Evolutionary conservation across 805 yeast genomes (phyloP).

Genomic region (Starmerella floris): DNA sequence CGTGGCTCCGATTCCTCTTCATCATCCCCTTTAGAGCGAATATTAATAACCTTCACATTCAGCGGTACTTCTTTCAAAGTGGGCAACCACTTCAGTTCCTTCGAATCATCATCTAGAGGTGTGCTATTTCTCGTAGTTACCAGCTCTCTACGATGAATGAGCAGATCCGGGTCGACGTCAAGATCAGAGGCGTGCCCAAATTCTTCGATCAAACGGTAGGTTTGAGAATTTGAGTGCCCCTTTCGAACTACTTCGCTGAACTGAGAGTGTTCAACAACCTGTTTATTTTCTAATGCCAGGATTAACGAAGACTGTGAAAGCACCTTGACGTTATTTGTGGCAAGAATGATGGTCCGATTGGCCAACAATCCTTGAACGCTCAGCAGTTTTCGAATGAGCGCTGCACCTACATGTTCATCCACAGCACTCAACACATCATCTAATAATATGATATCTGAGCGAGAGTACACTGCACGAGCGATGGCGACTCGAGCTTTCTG

Average conservation of each 20-base stretch:
- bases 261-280: slow-evolving; percentile 23
- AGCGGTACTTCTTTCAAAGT: slow-evolving; percentile 1
- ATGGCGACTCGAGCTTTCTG: slow-evolving; percentile 68
- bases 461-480: slow-evolving; percentile 67
- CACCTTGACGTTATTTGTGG: slow-evolving; percentile 83
- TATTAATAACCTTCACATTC: slow-evolving; percentile 2
- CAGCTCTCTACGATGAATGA: slow-evolving; percentile 33
- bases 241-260: not conserved
- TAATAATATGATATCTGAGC: slow-evolving; percentile 48
- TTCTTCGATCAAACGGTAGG: slow-evolving; percentile 23
- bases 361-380: slow-evolving; percentile 66
- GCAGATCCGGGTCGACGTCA: slow-evolving; percentile 52
- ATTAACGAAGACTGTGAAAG: slow-evolving; percentile 59
- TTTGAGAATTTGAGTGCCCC: slow-evolving; percentile 7
- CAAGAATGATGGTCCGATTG: slow-evolving; percentile 59
- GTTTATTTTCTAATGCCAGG: slow-evolving; percentile 45
- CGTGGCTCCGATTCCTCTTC: slow-evolving; percentile 23
- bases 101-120: not conserved
- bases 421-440: slow-evolving; percentile 80
- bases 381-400: slow-evolving; percentile 58
- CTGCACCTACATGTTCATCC: slow-evolving; percentile 69
- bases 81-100: not conserved
- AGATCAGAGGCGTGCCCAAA: slow-evolving; percentile 62
- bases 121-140: not conserved
- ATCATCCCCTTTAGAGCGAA: slow-evolving; percentile 22